phyloP scores from a whole-genome alignment of 306 rosid species.

The Vigna nakashimae region DNA sequence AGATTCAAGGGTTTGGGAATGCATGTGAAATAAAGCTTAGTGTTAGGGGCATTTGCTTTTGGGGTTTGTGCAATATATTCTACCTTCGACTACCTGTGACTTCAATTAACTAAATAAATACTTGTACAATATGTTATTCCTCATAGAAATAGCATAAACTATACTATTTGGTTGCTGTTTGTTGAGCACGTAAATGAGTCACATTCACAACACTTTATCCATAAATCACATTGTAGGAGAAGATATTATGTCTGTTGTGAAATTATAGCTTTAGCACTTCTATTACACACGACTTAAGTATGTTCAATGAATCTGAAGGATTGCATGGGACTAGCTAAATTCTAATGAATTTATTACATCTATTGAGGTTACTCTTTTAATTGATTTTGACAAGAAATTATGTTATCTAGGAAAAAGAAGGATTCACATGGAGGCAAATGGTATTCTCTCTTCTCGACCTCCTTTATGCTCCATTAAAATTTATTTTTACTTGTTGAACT shows the following conservation, averaged over 20 bases:
- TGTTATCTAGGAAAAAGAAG: not conserved
- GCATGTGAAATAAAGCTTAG: conserved; percentile 27
- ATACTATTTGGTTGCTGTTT: conserved; percentile 26
- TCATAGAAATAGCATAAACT: conserved; percentile 10
- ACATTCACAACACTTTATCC: conserved; percentile 36
- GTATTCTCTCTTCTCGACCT: not conserved
- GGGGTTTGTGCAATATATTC: conserved; percentile 21
- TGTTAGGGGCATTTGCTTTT: conserved; percentile 31
- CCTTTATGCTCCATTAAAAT: conserved; percentile 16
- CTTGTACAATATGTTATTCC: conserved; percentile 28
- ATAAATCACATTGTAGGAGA: conserved; percentile 13
- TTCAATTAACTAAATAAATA: conserved; percentile 33
- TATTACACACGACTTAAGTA: not conserved
- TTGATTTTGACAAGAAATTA: too few relatives aligned
- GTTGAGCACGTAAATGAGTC: conserved; percentile 40
- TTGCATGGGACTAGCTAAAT: conserved; percentile 40
- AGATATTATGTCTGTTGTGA: conserved; percentile 21
- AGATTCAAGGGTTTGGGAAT: conserved; percentile 5
- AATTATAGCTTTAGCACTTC: conserved; percentile 28
- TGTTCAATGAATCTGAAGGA: conserved; percentile 41
- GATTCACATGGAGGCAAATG: conserved; percentile 14
- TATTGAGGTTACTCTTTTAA: too few relatives aligned
- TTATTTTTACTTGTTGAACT: conserved; percentile 42
- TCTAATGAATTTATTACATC: not conserved
- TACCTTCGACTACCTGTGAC: conserved; percentile 15